Base-by-base conservation (phyloP, 2,329 filamentous ascomycete genomes). In the Fusarium austroafricanum region DNA sequence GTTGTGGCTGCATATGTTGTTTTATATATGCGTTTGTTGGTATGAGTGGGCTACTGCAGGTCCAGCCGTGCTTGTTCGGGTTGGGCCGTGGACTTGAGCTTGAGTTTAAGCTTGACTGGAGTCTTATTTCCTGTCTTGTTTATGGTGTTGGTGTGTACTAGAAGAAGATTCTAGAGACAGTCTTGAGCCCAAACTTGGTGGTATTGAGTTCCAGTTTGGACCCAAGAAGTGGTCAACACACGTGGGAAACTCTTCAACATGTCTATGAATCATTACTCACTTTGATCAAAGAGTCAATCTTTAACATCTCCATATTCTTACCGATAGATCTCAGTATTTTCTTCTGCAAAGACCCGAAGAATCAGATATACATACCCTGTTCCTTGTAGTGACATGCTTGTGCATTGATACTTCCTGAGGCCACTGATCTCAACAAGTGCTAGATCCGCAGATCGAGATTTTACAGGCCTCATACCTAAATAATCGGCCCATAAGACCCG, bases 11-110 rank as follows among this genome's bases (percentile, higher is more conserved):
- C 58, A 62, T 57, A 33, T 44, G 37, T 17, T 39, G 20, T 39
- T 35, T 60, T 35, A 17, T 35, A 39, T 53, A 40, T 56, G n/a
- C 6, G 20, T 56, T 45, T 29, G 47, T 28, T 26, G 26, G 55
- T 33, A 21, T 51, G 49, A 7, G 26, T 31, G 49, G 37, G 28
- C 57, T 72, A 65, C 70, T 72, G 70, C 70, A 72, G 70, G 70
- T 72, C 67, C 70, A n/a, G 20, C 18, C 28, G 6, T 39, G 21
- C 14, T n/a, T 20, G 21, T 29, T 55, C 55, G 55, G 55, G 18
- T n/a, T 55, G 43, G 40, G 43, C 50, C 26, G 40, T 54, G 23
- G 21, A 23, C 21, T 23, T 23, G 37, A 29, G 11, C 29, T 57
- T 29, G 23, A 20, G 18, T 37, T 49, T 49, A 35, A 29, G 35